Conservation (phyloP, 306 rosid genomes). For the Leucaena leucocephala region DNA sequence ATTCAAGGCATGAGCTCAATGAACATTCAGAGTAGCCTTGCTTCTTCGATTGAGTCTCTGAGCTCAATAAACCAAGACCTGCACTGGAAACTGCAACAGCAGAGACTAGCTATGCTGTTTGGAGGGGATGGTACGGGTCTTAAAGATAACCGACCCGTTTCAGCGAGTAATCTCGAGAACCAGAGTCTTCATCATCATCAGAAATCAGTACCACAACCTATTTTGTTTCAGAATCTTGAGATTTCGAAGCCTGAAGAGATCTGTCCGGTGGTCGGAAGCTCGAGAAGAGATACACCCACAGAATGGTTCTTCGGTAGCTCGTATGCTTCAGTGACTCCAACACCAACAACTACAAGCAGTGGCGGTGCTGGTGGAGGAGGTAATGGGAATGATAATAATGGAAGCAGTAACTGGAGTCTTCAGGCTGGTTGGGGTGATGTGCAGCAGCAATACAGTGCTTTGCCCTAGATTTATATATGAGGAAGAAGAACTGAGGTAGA, state of each 20-base stretch:
- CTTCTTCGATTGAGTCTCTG: constrained; percentile 85
- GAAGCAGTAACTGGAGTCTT: constrained; percentile 51
- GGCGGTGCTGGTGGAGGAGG: constrained; percentile 29
- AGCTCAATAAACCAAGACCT: constrained; percentile 93
- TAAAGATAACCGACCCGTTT: constrained; percentile 31
- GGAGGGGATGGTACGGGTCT: constrained; percentile 42
- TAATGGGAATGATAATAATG: constrained; percentile 42
- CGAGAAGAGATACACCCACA: constrained; percentile 50
- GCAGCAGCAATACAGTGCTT: constrained; percentile 72
- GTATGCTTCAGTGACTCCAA: constrained; percentile 55
- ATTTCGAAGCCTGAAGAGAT: constrained; percentile 38
- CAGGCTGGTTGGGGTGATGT: constrained; percentile 70
- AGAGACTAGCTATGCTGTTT: constrained; percentile 68
- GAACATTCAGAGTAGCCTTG: constrained; percentile 54
- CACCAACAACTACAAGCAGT: constrained; percentile 47
- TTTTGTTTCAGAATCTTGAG: constrained; percentile 68
- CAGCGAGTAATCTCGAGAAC: constrained; percentile 37
- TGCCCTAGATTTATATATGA: constrained; percentile 68
- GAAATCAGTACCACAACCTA: constrained; percentile 52
- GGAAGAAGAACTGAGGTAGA: constrained; percentile 28
- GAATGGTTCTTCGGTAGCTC: constrained; percentile 89
- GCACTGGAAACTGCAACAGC: constrained; percentile 96
- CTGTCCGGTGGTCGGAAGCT: constrained; percentile 35
- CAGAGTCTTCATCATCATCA: constrained; percentile 43
- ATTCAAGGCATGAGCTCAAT: constrained; percentile 44